Conservation (phyloP, 768 basidiomycete species). For the Lactifluus piperatus region DNA sequence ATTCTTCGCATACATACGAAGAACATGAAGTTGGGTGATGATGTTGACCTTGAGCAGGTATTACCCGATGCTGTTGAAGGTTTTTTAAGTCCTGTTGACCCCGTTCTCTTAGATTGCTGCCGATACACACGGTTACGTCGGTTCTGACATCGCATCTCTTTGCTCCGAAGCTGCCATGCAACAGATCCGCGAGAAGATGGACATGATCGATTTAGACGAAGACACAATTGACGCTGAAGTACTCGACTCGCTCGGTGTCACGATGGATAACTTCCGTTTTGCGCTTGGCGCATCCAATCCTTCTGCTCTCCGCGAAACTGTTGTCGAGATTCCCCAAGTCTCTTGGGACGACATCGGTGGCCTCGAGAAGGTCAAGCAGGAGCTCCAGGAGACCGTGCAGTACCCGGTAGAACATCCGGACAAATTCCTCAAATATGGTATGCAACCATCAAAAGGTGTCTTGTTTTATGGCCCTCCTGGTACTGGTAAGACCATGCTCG, state of each 20-base stretch:
- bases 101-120: slow-evolving; percentile 70
- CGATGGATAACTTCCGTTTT: slow-evolving; percentile 99
- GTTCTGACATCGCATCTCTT: slow-evolving; percentile 93
- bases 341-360: slow-evolving; percentile 99
- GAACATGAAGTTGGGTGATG: slow-evolving; percentile 98
- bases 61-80: slow-evolving; percentile 4
- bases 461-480: slow-evolving; percentile 99
- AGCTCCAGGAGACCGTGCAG: slow-evolving; percentile 98
- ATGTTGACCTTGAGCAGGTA: slow-evolving; percentile 95
- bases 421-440: slow-evolving; percentile 99
- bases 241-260: slow-evolving; percentile 96
- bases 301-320: slow-evolving; percentile 96
- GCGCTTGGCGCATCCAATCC: slow-evolving; percentile 97
- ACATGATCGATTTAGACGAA: slow-evolving; percentile 89
- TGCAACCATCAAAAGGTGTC: slow-evolving; percentile 99
- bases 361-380: slow-evolving; percentile 98
- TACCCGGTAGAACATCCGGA: slow-evolving; percentile 99
- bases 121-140: slow-evolving; percentile 99
- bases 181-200: slow-evolving; percentile 99
- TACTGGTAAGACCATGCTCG: slow-evolving; percentile 98
- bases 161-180: slow-evolving; percentile 99
- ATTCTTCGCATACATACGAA: slow-evolving; percentile 99
- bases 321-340: slow-evolving; percentile 97
- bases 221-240: slow-evolving; percentile 99
- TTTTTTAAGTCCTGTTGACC: slow-evolving; percentile 9